Conservation (phyloP, 1,284 basidiomycete species). For the Ustilago trichophora region DNA sequence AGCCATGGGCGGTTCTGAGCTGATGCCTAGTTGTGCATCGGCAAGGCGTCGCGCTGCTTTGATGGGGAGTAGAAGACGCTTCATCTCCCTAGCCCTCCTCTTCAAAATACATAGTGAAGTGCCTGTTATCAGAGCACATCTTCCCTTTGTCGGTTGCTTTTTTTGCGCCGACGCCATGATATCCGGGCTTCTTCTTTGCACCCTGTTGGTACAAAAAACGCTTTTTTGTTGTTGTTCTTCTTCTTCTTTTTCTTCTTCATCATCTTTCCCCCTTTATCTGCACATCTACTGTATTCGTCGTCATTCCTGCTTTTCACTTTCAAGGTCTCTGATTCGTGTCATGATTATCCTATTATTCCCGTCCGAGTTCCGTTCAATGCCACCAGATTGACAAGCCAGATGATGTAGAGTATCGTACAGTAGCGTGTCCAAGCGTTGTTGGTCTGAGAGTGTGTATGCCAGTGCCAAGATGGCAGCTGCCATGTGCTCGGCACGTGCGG, state of each 20-base stretch:
- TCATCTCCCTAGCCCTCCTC: not conserved
- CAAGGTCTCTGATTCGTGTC: conserved; percentile 1
- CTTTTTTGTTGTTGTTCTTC: not conserved
- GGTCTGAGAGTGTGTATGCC: too few species aligned
- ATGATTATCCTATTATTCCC: conserved; percentile 6
- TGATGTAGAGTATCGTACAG: too few species aligned
- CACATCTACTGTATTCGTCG: conserved; percentile 26
- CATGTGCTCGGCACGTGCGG: too few species aligned
- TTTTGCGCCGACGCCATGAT: conserved; percentile 7
- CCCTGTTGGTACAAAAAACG: too few species aligned
- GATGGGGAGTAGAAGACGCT: not conserved
- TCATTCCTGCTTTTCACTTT: conserved; percentile 7
- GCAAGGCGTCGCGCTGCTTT: not conserved
- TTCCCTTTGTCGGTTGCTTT: not conserved
- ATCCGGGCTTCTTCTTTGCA: conserved; percentile 22
- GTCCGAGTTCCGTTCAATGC: not conserved
- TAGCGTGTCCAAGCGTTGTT: too few species aligned
- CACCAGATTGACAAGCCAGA: not conserved
- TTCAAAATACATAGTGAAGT: not conserved
- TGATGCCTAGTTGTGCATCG: conserved; percentile 6
- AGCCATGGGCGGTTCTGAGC: conserved; percentile 49
- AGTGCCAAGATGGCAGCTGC: too few species aligned
- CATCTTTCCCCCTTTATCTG: conserved; percentile 1
- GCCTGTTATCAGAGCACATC: not conserved
- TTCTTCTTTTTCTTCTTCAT: conserved; percentile 2